Conservation (phyloP, 2,329 filamentous ascomycete species). For the Truncatella angustata region DNA sequence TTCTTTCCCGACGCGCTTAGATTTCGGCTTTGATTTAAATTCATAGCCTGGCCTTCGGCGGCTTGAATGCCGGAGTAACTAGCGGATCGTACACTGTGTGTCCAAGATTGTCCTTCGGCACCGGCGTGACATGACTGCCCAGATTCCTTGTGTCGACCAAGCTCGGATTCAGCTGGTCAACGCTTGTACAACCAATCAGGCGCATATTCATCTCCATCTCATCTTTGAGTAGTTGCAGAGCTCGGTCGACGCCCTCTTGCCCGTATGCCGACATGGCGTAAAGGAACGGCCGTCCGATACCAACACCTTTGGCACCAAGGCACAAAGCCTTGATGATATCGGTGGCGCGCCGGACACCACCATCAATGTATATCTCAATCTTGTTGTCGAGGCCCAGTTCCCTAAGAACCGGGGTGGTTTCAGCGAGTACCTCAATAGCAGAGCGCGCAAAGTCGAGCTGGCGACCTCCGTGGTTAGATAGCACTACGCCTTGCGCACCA, state of each 20-base stretch:
- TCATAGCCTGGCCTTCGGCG: conserved; percentile 49
- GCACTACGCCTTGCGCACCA: conserved; percentile 83
- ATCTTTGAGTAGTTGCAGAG: conserved; percentile 89
- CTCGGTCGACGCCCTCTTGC: conserved; percentile 79
- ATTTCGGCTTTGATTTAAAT: neutral
- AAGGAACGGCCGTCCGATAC: conserved; percentile 90
- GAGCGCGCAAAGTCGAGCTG: conserved; percentile 92
- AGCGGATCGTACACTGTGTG: conserved; percentile 53
- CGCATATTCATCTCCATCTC: conserved; percentile 99
- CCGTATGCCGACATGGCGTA: conserved; percentile 97
- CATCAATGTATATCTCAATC: conserved; percentile 89
- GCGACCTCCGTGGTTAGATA: conserved; percentile 93
- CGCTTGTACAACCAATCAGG: conserved; percentile 73
- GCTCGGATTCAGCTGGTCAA: conserved; percentile 77
- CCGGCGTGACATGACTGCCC: conserved; percentile 46
- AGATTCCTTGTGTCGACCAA: conserved; percentile 77
- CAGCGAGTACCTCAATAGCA: conserved; percentile 84
- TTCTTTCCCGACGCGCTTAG: no score
- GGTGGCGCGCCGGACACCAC: conserved; percentile 83
- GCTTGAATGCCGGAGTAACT: conserved; percentile 48
- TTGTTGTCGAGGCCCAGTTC: conserved; percentile 69
- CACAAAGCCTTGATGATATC: conserved; percentile 96
- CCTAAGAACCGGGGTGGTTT: conserved; percentile 85
- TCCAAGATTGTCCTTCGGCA: conserved; percentile 48
- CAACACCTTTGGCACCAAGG: conserved; percentile 86